phyloP scores from a whole-genome alignment of 306 rosid species.

The Trifolium repens region DNA sequence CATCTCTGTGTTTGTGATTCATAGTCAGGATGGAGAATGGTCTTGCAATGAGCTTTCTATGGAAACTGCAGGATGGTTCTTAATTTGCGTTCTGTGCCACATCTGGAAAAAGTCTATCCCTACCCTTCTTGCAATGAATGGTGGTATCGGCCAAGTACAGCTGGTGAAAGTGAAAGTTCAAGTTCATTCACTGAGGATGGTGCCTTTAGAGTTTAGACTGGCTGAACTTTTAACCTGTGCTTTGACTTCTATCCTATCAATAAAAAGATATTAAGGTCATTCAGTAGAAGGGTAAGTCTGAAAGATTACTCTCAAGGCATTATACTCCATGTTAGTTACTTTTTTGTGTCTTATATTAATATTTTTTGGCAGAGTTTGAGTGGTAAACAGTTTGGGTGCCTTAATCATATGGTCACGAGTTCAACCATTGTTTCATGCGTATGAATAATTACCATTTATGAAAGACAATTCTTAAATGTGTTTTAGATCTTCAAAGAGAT shows the following conservation, averaged over 20 bases:
- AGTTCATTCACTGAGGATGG: constrained; percentile 3
- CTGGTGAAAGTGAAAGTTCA: background rate
- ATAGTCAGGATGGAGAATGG: background rate
- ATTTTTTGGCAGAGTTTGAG: too few relatives aligned
- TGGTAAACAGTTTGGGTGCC: too few relatives aligned
- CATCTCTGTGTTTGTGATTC: background rate
- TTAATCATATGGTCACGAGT: too few relatives aligned
- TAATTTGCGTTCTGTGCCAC: background rate
- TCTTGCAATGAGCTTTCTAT: constrained; percentile 2
- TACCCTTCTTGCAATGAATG: background rate
- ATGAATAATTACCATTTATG: too few relatives aligned
- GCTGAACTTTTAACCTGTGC: background rate
- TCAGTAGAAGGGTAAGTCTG: background rate
- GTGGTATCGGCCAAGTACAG: background rate
- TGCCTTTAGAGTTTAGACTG: background rate
- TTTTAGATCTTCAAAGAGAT: too few relatives aligned
- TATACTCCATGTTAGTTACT: too few relatives aligned
- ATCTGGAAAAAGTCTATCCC: background rate
- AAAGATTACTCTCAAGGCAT: too few relatives aligned
- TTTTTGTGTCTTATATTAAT: too few relatives aligned
- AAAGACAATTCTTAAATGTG: too few relatives aligned
- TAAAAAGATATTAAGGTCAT: background rate
- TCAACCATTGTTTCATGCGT: too few relatives aligned
- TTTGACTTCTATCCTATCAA: too few relatives aligned
- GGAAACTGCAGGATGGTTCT: constrained; percentile 17